These are phyloP conservation scores for Phytopythium chamaehyphon DNA, from an alignment of 352 stramenopile genomes.

Conservation along the genomic window DNA sequence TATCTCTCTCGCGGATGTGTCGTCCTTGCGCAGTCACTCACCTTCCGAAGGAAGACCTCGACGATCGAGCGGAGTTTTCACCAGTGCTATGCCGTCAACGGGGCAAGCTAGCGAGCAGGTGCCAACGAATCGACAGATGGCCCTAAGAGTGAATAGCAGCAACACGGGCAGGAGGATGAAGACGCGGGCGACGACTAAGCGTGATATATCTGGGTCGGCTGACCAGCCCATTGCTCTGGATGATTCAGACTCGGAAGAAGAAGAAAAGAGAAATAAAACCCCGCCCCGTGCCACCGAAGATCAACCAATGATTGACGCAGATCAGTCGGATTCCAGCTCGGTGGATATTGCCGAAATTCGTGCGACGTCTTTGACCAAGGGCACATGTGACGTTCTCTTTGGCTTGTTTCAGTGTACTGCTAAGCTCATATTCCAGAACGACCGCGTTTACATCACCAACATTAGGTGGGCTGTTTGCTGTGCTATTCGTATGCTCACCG, in stretches of 20 bases:
- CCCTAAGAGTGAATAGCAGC: neutral
- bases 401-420: constrained; percentile 33
- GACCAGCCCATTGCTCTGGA: constrained; percentile 46
- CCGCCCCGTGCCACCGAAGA: neutral
- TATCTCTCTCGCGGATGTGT: constrained; percentile 3
- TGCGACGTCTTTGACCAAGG: constrained; percentile 3
- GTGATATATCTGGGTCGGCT: constrained; percentile 16
- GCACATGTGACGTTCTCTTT: constrained; percentile 35
- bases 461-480: constrained; percentile 19
- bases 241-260: constrained; percentile 30
- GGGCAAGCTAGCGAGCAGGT: constrained; percentile 19
- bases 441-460: constrained; percentile 31
- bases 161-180: neutral
- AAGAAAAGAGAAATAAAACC: constrained; percentile 1
- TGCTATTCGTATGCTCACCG: too few species aligned
- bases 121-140: constrained; percentile 10
- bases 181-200: constrained; percentile 1
- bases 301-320: constrained; percentile 4
- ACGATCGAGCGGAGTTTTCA: constrained; percentile 11
- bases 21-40: constrained; percentile 4
- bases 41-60: constrained; percentile 2
- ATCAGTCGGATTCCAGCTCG: constrained; percentile 10
- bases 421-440: constrained; percentile 26
- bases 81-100: neutral
- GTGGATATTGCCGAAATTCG: constrained; percentile 22